Conservation (phyloP, 768 basidiomycete genomes). For the Boletus speciosus region DNA sequence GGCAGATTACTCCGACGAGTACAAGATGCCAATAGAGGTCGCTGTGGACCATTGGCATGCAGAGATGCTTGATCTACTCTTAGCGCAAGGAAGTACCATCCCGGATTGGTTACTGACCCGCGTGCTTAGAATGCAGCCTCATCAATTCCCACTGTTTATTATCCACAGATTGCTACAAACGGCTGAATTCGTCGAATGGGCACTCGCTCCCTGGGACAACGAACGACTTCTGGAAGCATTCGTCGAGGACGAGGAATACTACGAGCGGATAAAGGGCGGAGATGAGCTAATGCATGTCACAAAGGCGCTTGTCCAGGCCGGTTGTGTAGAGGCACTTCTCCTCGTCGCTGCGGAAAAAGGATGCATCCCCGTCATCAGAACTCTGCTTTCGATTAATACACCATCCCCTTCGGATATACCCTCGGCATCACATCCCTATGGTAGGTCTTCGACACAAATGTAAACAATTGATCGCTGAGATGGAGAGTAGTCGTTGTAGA, state of each 20-base stretch:
- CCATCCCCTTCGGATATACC: neutral
- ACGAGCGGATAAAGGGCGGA: neutral
- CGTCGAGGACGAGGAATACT: neutral
- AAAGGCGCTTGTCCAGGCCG: neutral
- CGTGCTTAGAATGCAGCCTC: neutral
- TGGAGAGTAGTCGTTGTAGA: neutral
- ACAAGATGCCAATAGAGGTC: neutral
- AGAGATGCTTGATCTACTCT: constrained; percentile 1
- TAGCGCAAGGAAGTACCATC: neutral
- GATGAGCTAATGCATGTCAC: neutral
- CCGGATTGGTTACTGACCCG: neutral
- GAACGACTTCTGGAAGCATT: constrained; percentile 1
- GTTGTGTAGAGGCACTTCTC: constrained; percentile 1
- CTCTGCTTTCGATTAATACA: neutral
- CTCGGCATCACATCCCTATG: neutral
- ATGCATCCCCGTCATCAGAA: neutral
- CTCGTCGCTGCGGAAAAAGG: constrained; percentile 5
- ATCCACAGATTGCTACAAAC: constrained; percentile 3
- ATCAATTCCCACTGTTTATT: constrained; percentile 3
- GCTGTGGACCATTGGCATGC: constrained; percentile 3
- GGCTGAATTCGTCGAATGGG: neutral
- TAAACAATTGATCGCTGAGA: neutral
- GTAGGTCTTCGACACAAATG: neutral
- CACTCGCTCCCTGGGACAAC: neutral
- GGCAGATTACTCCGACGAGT: neutral